A percentile compares a stretch with the other conserved stretches of the same genome.
phyloP scores from a whole-genome alignment of 2,329 filamentous ascomycete species.

The Epicoccum sorghinum region DNA sequence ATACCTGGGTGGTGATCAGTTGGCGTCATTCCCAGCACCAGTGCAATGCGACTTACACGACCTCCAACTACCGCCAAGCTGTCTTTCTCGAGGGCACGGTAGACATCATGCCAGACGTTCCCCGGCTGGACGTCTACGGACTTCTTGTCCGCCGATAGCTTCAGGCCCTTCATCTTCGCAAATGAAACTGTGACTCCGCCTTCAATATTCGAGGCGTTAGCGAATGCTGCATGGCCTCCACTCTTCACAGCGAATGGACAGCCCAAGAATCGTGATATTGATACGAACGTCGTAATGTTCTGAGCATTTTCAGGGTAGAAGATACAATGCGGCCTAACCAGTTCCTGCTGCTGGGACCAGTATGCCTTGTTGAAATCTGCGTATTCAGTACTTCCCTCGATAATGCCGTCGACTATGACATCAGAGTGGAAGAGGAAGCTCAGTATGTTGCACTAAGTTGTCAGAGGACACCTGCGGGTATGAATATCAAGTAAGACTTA shows the following conservation, averaged over 20 bases:
- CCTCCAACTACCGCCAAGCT: slow-evolving; percentile 35
- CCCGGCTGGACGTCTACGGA: slow-evolving; percentile 40
- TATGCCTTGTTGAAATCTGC: slow-evolving; percentile 17
- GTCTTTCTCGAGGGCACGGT: slow-evolving; percentile 30
- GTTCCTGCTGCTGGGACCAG: slow-evolving; percentile 23
- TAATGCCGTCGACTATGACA: slow-evolving; percentile 18
- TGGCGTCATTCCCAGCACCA: not conserved
- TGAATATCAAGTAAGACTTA: slow-evolving; percentile 12
- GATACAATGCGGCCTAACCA: slow-evolving; percentile 29
- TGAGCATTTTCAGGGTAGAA: slow-evolving; percentile 27
- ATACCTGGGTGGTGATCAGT: slow-evolving; percentile 30
- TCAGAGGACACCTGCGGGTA: not conserved
- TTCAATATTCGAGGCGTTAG: slow-evolving; percentile 50
- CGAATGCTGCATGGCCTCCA: slow-evolving; percentile 50
- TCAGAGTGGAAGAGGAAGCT: slow-evolving; percentile 22
- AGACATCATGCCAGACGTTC: slow-evolving; percentile 34
- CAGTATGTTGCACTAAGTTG: slow-evolving; percentile 29
- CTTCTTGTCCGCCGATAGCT: slow-evolving; percentile 29
- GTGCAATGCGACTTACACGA: slow-evolving; percentile 12
- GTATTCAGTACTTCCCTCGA: slow-evolving; percentile 23
- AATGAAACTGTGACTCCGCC: slow-evolving; percentile 53
- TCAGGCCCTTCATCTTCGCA: slow-evolving; percentile 36
- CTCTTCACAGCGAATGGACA: slow-evolving; percentile 52
- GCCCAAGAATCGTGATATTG: slow-evolving; percentile 20
- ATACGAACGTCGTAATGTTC: slow-evolving; percentile 20